Conservation (phyloP, 352 stramenopile genomes). For the Phytopythium litorale region DNA sequence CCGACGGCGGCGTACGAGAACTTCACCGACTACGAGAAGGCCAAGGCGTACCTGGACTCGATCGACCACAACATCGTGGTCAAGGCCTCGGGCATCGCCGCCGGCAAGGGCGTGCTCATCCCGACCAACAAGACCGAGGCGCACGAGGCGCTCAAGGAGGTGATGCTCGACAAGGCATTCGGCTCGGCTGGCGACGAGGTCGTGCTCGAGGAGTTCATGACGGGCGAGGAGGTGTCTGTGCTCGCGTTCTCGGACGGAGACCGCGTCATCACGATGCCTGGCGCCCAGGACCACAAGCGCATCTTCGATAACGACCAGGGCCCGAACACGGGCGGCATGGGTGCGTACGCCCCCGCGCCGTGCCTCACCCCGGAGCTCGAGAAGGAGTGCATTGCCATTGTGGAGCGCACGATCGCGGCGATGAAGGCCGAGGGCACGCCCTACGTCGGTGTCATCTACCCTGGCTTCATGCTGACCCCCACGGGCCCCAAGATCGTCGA, state of each 20-base stretch:
- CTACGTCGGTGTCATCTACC: conserved; percentile 99
- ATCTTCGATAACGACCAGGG: conserved; percentile 97
- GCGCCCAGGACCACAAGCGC: conserved; percentile 99
- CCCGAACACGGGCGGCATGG: conserved; percentile 99
- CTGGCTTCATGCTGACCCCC: conserved; percentile 96
- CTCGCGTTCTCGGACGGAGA: conserved; percentile 98
- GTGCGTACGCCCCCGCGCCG: conserved; percentile 96
- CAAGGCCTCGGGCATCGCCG: conserved; percentile 99
- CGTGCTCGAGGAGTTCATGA: conserved; percentile 98
- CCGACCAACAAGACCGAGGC: conserved; percentile 92
- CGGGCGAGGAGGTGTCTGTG: conserved; percentile 96
- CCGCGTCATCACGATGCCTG: conserved; percentile 93
- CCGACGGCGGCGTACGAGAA: conserved; percentile 96
- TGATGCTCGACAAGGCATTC: conserved; percentile 98
- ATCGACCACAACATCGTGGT: conserved; percentile 96
- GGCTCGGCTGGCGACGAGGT: conserved; percentile 95
- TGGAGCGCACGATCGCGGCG: conserved; percentile 67
- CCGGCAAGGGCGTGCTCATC: conserved; percentile 98
- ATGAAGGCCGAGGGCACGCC: conserved; percentile 94
- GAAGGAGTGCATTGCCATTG: conserved; percentile 88
- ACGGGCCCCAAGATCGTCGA: conserved; percentile 95
- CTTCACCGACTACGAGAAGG: conserved; percentile 93
- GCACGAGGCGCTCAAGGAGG: conserved; percentile 91
- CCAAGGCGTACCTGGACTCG: conserved; percentile 91
- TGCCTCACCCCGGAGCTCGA: conserved; percentile 93